phyloP scores from a whole-genome alignment of 2,329 filamentous ascomycete genomes.

The Penicillium hordei region DNA sequence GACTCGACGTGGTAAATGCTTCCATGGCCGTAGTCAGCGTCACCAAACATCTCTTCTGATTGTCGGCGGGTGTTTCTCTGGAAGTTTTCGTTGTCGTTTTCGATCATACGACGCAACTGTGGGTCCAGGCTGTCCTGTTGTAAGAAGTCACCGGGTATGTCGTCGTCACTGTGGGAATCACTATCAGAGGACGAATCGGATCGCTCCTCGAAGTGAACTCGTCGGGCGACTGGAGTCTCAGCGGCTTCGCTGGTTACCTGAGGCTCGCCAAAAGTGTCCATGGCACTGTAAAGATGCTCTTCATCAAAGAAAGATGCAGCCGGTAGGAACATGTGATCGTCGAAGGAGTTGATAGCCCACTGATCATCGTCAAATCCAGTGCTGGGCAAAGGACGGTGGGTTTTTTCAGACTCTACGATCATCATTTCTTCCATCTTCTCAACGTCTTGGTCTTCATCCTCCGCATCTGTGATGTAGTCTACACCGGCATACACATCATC shows the following conservation, averaged over 20 bases:
- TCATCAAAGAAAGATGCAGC: conserved; percentile 46
- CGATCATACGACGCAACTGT: conserved; percentile 70
- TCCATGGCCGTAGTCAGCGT: conserved; percentile 41
- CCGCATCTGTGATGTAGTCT: conserved; percentile 75
- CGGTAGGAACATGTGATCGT: conserved; percentile 43
- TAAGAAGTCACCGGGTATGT: conserved; percentile 77
- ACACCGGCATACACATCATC: conserved; percentile 75
- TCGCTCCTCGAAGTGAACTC: conserved; percentile 69
- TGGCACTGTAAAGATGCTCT: conserved; percentile 41
- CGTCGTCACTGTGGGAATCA: conserved; percentile 50
- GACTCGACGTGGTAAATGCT: conserved; percentile 50
- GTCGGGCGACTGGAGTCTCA: conserved; percentile 53
- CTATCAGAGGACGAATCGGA: conserved; percentile 65
- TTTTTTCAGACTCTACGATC: conserved; percentile 56
- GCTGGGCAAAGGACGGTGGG: conserved; percentile 30
- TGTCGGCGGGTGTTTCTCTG: conserved; percentile 31
- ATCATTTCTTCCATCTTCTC: conserved; percentile 75
- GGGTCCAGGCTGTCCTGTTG: conserved; percentile 72
- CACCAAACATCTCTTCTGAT: conserved; percentile 42
- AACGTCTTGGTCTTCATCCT: conserved; percentile 77
- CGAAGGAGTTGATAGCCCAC: conserved; percentile 55
- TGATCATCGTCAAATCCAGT: conserved; percentile 28
- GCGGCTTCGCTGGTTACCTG: conserved; percentile 39
- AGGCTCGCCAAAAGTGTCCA: conserved; percentile 41
- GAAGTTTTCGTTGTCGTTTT: conserved; percentile 56